Evolutionary conservation across 495 filamentous ascomycete species (phyloP).

Genomic region (Aspergillus olivimuriae): DNA sequence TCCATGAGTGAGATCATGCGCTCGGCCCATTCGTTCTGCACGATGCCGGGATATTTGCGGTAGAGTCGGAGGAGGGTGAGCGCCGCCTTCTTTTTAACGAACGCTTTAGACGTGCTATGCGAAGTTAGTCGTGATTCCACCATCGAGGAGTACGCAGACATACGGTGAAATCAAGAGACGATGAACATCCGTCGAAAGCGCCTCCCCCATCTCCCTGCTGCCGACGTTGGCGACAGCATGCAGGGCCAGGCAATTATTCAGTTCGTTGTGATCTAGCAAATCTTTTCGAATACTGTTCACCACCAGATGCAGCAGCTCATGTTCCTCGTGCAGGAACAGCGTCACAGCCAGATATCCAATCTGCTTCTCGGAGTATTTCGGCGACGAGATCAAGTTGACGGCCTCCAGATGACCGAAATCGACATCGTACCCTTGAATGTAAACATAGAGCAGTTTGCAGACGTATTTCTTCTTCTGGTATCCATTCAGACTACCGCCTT

Average conservation of each 20-base stretch:
- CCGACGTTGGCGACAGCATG: slow-evolving; percentile 99
- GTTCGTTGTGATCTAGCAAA: slow-evolving; percentile 85
- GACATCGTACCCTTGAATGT: slow-evolving; percentile 98
- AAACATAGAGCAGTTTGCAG: slow-evolving; percentile 99
- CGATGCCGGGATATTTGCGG: slow-evolving; percentile 86
- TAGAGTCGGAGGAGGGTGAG: slow-evolving; percentile 93
- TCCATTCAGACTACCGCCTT: slow-evolving; percentile 81
- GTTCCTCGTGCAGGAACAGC: slow-evolving; percentile 92
- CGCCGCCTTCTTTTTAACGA: slow-evolving; percentile 99
- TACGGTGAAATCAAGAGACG: slow-evolving; percentile 92
- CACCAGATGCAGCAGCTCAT: slow-evolving; percentile 91
- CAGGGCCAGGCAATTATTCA: slow-evolving; percentile 95
- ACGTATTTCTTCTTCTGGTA: slow-evolving; percentile 99
- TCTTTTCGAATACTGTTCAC: slow-evolving; percentile 99
- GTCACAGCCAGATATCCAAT: slow-evolving; percentile 98
- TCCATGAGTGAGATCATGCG: slow-evolving; percentile 98
- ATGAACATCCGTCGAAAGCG: slow-evolving; percentile 88
- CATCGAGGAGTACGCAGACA: slow-evolving; percentile 19
- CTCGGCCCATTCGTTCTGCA: slow-evolving; percentile 95
- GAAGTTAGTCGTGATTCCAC: slow-evolving; percentile 12
- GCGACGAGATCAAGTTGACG: slow-evolving; percentile 93
- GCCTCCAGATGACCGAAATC: slow-evolving; percentile 98
- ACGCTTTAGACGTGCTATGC: slow-evolving; percentile 83
- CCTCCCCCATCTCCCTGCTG: slow-evolving; percentile 93
- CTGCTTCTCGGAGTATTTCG: slow-evolving; percentile 98